Base-by-base conservation (phyloP, 495 filamentous ascomycete species). In the Lasiosphaeria hispida region DNA sequence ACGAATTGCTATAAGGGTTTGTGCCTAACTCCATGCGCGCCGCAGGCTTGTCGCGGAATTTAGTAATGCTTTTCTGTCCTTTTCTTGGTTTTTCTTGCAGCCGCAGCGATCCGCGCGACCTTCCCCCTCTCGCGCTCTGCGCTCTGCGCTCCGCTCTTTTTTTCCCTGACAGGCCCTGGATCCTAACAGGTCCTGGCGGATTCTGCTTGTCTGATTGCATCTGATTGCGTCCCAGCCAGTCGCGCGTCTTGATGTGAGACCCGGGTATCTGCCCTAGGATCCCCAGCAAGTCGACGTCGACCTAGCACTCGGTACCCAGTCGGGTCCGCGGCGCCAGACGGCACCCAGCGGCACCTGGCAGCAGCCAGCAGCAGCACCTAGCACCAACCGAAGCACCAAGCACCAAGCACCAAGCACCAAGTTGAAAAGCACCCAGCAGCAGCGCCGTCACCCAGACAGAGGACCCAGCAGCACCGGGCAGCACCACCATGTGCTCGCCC, bases 401-500 rank as follows among this genome's bases (percentile, higher is more conserved):
- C n/a, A n/a, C n/a, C n/a, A n/a, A n/a, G n/a, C n/a, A n/a, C n/a
- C n/a, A n/a, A n/a, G n/a, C n/a, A n/a, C n/a, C n/a, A n/a, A n/a
- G n/a, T n/a, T n/a, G n/a, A n/a, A n/a, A n/a, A 30, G 23, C 23
- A 30, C 23, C 23, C 23, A 30, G 23, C 23, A 30, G 2, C 23
- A 30, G 23, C 23, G 23, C 23, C 23, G 23, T 30, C 23, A 5
- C 23, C 23, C 23, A 30, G 23, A 30, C 23, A 30, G 23, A 30
- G 23, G 23, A 30, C 23, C 23, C 23, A 30, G 23, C 49, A 19
- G 36, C 53, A n/a, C 41, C 18, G 48, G 33, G 57, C 33, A 57
- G 45, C 53, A 58, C 55, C 50, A 64, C 64, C 64, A 62, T 67
- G 63, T 52, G 41, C 40, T 37, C 36, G 40, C 36, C 60, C 56